Percentiles rank a stretch among this genome's conserved stretches.
These are phyloP conservation scores for Pseudisothecium myosuroides DNA, from an alignment of 225 moss, liverwort and hornwort genomes.

Conservation along the genomic window DNA sequence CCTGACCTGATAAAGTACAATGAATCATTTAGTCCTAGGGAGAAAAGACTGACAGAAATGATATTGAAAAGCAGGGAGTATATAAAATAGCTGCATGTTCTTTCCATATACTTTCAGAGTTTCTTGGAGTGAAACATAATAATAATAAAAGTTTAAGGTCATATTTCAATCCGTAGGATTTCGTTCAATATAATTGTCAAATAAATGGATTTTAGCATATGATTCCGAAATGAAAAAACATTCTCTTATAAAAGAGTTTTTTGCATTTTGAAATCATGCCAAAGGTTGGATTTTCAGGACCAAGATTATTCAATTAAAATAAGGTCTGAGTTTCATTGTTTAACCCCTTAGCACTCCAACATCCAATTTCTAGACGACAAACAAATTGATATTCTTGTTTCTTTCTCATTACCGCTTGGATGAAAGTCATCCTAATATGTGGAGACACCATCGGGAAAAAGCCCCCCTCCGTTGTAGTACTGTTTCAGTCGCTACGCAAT, in stretches of 20 bases:
- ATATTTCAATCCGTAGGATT: not conserved
- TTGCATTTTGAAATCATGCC: not conserved
- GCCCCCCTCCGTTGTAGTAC: too few species aligned
- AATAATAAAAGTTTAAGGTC: not conserved
- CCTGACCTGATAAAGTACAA: slow-evolving; percentile 45
- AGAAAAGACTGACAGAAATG: not conserved
- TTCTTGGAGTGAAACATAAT: not conserved
- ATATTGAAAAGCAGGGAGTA: not conserved
- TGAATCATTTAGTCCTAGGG: not conserved
- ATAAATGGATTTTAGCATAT: not conserved
- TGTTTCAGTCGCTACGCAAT: too few species aligned
- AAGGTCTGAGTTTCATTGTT: not conserved
- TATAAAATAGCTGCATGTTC: not conserved
- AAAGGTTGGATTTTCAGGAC: not conserved
- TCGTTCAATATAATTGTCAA: too few species aligned
- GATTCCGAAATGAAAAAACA: not conserved
- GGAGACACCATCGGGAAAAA: too few species aligned
- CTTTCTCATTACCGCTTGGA: not conserved
- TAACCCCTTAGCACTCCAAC: not conserved
- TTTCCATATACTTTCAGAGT: too few species aligned
- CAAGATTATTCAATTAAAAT: not conserved
- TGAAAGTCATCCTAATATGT: not conserved
- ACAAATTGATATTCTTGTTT: not conserved
- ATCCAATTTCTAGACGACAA: not conserved
- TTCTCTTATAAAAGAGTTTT: not conserved